Percentiles rank a stretch among this genome's conserved stretches.
These are phyloP conservation scores for Glonium stellatum DNA, from an alignment of 495 filamentous ascomycete genomes.

Conservation along the genomic window DNA sequence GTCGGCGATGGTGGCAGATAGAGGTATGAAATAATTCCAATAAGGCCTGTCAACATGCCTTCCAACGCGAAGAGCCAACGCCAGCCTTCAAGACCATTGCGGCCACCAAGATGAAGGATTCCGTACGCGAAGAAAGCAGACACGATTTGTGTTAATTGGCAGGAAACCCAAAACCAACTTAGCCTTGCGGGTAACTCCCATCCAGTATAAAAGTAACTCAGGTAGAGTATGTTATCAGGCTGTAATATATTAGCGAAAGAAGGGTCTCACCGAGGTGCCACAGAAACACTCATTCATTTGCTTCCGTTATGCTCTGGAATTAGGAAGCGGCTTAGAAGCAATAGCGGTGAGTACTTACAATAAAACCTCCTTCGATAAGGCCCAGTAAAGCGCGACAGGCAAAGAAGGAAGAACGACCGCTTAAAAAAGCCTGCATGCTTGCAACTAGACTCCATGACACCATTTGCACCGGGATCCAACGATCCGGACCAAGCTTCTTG, in stretches of 20 bases:
- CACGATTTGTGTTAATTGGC: constrained; percentile 24
- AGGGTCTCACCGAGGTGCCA: no score
- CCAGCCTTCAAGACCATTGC: constrained; percentile 30
- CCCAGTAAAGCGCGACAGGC: constrained; percentile 60
- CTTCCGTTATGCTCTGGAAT: no score
- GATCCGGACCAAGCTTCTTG: constrained; percentile 71
- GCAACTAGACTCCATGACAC: constrained; percentile 70
- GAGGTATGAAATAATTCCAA: constrained; percentile 27
- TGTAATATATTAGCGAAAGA: constrained; percentile 4
- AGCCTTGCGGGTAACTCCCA: constrained; percentile 25
- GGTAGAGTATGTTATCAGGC: constrained; percentile 34
- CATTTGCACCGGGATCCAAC: constrained; percentile 82
- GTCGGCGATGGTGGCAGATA: constrained; percentile 32
- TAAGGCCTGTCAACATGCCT: constrained; percentile 27
- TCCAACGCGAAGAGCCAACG: constrained; percentile 31
- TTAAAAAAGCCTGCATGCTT: constrained; percentile 58
- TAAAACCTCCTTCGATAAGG: constrained; percentile 69
- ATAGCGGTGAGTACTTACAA: constrained; percentile 20
- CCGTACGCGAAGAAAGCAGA: constrained; percentile 31
- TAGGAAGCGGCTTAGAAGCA: neutral
- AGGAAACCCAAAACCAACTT: constrained; percentile 29
- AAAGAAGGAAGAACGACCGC: constrained; percentile 55
- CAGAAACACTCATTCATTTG: no score
- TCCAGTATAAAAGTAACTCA: constrained; percentile 34
- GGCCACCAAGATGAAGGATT: constrained; percentile 23